A percentile compares a stretch with the other conserved stretches of the same genome.
Evolutionary conservation across 495 filamentous ascomycete species (phyloP).

Genomic region (Penicillium diatomitis): DNA sequence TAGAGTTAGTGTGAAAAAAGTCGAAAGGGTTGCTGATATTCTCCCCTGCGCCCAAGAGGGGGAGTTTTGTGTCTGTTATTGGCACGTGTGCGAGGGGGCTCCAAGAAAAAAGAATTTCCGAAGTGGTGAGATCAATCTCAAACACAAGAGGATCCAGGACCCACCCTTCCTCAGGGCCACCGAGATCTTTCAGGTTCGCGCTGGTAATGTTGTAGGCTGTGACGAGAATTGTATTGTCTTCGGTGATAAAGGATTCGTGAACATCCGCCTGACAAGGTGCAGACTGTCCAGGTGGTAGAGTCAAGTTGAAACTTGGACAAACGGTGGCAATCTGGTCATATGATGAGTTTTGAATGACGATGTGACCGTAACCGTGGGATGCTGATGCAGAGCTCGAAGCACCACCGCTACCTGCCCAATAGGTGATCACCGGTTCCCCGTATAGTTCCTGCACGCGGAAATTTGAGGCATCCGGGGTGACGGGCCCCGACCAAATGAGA

Average conservation of each 20-base stretch:
- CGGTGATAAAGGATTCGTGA: slow-evolving; percentile 27
- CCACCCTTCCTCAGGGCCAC: slow-evolving; percentile 31
- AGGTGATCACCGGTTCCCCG: slow-evolving; percentile 1
- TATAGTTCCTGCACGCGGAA: slow-evolving; percentile 3
- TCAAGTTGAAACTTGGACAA: neutral
- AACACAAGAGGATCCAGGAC: slow-evolving; percentile 31
- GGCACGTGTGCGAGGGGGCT: slow-evolving; percentile 11
- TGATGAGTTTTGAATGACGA: neutral
- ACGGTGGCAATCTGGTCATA: neutral
- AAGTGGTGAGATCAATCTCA: slow-evolving; percentile 25
- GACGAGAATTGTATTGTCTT: slow-evolving; percentile 33
- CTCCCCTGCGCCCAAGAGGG: neutral
- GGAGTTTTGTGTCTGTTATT: slow-evolving; percentile 1
- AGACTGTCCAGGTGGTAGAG: neutral
- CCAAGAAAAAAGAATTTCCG: slow-evolving; percentile 17
- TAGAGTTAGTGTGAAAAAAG: slow-evolving; percentile 27
- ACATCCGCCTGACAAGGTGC: slow-evolving; percentile 7
- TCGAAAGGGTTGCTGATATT: slow-evolving; percentile 15
- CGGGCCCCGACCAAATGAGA: slow-evolving; percentile 15
- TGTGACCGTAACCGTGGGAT: neutral
- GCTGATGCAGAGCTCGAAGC: slow-evolving; percentile 2
- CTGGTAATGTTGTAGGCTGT: slow-evolving; percentile 32
- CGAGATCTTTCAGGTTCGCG: slow-evolving; percentile 27
- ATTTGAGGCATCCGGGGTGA: slow-evolving; percentile 1
- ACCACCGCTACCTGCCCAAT: slow-evolving; percentile 3